These are phyloP conservation scores for Cutaneotrichosporon dermatis DNA, from an alignment of 1,284 basidiomycete genomes.

Conservation along the genomic window DNA sequence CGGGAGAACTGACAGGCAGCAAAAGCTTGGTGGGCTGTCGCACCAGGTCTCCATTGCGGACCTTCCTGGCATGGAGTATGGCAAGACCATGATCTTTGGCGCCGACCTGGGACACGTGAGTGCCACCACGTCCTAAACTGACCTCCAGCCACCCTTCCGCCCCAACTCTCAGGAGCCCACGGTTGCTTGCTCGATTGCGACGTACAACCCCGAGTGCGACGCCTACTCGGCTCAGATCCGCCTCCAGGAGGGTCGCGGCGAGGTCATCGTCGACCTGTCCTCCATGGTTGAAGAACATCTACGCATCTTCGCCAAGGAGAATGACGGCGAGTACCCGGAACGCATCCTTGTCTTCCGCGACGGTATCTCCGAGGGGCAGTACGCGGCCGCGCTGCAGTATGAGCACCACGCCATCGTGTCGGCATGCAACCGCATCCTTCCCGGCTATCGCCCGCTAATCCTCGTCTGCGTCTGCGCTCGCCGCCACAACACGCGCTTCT, in stretches of 20 bases:
- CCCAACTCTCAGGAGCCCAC: conserved; percentile 28
- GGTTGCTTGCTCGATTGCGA: conserved; percentile 52
- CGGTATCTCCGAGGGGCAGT: conserved; percentile 53
- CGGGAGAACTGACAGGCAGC: conserved; percentile 25
- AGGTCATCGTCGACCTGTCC: conserved; percentile 37
- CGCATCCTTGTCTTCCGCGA: conserved; percentile 51
- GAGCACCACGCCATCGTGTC: conserved; percentile 47
- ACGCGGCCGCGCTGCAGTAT: conserved; percentile 44
- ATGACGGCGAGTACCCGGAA: conserved; percentile 39
- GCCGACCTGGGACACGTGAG: conserved; percentile 43
- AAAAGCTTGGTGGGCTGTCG: conserved; percentile 52
- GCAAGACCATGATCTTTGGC: conserved; percentile 38
- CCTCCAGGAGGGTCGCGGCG: conserved; percentile 47
- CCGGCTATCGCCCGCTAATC: conserved; percentile 28
- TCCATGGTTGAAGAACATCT: conserved; percentile 41
- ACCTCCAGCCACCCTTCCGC: conserved; percentile 32
- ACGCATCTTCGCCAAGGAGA: conserved; percentile 34
- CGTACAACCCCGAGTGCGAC: conserved; percentile 41
- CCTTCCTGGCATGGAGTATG: conserved; percentile 37
- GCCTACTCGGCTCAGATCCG: conserved; percentile 49
- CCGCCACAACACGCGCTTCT: conserved; percentile 50
- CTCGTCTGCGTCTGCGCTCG: conserved; percentile 43
- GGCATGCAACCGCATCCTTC: conserved; percentile 26
- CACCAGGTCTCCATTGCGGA: conserved; percentile 39
- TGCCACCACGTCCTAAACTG: neutral